These are phyloP conservation scores for Dryas drummondii DNA, from an alignment of 306 rosid species.

Conservation along the genomic window DNA sequence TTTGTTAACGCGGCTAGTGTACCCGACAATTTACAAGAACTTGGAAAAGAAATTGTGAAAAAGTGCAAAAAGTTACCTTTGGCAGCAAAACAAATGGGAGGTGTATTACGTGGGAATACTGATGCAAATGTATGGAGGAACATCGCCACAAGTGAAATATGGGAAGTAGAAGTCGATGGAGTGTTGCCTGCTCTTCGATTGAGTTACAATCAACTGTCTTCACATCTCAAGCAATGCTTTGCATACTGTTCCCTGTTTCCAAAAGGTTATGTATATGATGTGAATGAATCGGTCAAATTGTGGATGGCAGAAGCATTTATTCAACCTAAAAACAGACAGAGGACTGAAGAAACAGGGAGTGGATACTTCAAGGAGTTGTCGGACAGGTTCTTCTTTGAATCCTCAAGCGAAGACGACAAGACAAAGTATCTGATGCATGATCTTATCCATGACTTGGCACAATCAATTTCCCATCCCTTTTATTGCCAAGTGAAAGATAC, in stretches of 20 bases:
- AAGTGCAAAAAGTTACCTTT: conserved; percentile 22
- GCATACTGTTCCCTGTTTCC: conserved; percentile 22
- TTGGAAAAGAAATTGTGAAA: conserved; percentile 1
- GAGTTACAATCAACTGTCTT: conserved; percentile 18
- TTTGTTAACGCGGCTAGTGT: background rate
- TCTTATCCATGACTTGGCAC: conserved; percentile 23
- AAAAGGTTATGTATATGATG: conserved; percentile 12
- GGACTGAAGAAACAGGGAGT: conserved; percentile 12
- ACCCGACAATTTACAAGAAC: background rate
- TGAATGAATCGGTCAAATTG: conserved; percentile 9
- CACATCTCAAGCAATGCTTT: conserved; percentile 18
- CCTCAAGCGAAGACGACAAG: background rate
- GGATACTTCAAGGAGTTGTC: conserved; percentile 16
- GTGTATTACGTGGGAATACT: background rate
- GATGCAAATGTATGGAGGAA: background rate
- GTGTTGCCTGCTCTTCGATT: conserved; percentile 18
- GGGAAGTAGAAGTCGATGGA: background rate
- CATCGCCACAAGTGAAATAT: conserved; percentile 4
- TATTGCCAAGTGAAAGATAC: conserved; percentile 8
- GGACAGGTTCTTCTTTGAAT: conserved; percentile 19
- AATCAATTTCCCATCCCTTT: background rate
- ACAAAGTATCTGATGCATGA: conserved; percentile 15
- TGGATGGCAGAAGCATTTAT: conserved; percentile 24
- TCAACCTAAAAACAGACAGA: background rate
- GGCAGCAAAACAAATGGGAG: conserved; percentile 22